These are phyloP conservation scores for Tulasnella sp. DNA, from an alignment of 768 basidiomycete species.

Conservation along the genomic window DNA sequence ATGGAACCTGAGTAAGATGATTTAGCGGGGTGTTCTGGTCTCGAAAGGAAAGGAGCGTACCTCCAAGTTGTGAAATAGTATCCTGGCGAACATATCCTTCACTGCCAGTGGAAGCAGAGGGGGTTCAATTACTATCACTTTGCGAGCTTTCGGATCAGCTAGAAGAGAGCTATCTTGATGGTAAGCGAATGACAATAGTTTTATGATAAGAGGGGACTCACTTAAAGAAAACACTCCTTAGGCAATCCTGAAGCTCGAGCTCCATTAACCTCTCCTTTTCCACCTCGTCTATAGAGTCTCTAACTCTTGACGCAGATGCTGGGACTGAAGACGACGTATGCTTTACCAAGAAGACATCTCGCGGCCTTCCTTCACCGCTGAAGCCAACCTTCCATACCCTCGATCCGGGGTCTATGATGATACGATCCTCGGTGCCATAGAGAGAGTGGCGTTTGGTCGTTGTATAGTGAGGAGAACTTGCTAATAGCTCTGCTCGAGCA, in stretches of 20 bases:
- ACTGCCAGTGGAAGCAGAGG: constrained; percentile 80
- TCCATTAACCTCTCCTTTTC: constrained; percentile 75
- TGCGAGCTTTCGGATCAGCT: constrained; percentile 92
- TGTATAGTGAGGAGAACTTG: constrained; percentile 69
- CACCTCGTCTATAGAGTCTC: constrained; percentile 52
- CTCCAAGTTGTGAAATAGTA: constrained; percentile 87
- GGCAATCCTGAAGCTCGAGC: constrained; percentile 59
- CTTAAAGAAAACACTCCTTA: constrained; percentile 83
- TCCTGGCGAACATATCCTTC: constrained; percentile 81
- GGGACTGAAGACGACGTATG: constrained; percentile 35
- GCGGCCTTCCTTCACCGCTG: constrained; percentile 87
- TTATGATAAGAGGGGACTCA: constrained; percentile 44
- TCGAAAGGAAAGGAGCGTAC: constrained; percentile 41
- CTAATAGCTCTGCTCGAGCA: constrained; percentile 22
- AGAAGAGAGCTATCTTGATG: constrained; percentile 70
- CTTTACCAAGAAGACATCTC: constrained; percentile 74
- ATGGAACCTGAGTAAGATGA: constrained; percentile 64
- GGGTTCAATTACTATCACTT: constrained; percentile 89
- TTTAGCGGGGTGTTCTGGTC: not conserved
- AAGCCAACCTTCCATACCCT: constrained; percentile 96
- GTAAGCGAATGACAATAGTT: constrained; percentile 1
- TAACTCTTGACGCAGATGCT: constrained; percentile 6
- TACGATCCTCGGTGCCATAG: constrained; percentile 94
- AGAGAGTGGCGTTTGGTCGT: constrained; percentile 86
- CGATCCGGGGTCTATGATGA: constrained; percentile 92